Evolutionary conservation across 352 stramenopile species (phyloP).

Genomic region (Stramenopiles sp.): DNA sequence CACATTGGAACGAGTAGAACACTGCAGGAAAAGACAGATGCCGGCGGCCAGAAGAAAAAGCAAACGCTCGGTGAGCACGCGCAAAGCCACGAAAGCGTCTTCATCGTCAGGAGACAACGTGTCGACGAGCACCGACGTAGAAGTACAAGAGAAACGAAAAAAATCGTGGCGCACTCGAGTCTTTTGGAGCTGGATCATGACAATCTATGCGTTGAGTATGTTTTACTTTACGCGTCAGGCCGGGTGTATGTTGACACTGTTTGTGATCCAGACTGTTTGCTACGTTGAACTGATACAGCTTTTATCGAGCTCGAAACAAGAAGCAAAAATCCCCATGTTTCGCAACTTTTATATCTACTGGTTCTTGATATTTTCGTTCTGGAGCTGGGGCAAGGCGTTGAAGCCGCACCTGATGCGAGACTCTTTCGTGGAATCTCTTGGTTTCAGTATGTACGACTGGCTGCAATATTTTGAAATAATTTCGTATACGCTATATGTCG

Average conservation of each 20-base stretch:
- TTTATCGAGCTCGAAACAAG: constrained; percentile 24
- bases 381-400: constrained; percentile 18
- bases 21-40: neutral
- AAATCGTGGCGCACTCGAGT: constrained; percentile 19
- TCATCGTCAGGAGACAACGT: neutral
- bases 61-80: neutral
- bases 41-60: neutral
- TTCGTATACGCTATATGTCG: constrained; percentile 23
- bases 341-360: constrained; percentile 27
- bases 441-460: constrained; percentile 22
- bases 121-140: neutral
- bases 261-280: constrained; percentile 26
- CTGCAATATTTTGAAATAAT: constrained; percentile 19
- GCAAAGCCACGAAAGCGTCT: neutral
- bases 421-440: constrained; percentile 19
- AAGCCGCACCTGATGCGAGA: constrained; percentile 21
- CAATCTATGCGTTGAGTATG: constrained; percentile 22
- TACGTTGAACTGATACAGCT: constrained; percentile 26
- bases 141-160: constrained; percentile 18
- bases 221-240: constrained; percentile 22
- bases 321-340: constrained; percentile 25
- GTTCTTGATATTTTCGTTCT: constrained; percentile 24
- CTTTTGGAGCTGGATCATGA: constrained; percentile 24
- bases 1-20: too few relatives aligned
- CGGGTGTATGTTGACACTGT: constrained; percentile 23